These are phyloP conservation scores for Cucumis melo DNA, from an alignment of 306 rosid species.

Conservation along the genomic window DNA sequence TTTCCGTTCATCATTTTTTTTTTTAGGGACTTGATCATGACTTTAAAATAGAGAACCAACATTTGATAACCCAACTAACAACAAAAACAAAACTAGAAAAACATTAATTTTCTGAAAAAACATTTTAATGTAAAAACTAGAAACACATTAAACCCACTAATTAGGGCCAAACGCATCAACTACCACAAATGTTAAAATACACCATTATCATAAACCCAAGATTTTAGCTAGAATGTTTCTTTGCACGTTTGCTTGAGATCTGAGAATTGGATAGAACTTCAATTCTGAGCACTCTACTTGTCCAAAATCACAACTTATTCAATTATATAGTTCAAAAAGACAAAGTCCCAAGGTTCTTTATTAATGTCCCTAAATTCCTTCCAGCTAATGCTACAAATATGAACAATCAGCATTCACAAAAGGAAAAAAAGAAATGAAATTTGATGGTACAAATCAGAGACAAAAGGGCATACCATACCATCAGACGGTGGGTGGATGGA, in stretches of 20 bases:
- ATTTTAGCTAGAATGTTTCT: neutral
- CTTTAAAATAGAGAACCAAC: neutral
- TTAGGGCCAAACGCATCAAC: neutral
- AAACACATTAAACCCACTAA: neutral
- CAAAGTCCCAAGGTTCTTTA: neutral
- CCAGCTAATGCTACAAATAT: neutral
- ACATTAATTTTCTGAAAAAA: neutral
- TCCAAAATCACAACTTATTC: neutral
- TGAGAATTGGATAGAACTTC: neutral
- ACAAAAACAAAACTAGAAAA: neutral
- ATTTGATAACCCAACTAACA: neutral
- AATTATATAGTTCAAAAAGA: neutral
- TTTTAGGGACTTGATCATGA: too few species aligned
- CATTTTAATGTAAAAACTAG: neutral
- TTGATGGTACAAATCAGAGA: neutral
- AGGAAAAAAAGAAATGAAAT: neutral
- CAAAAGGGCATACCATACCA: neutral
- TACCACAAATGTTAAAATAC: neutral
- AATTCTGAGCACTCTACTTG: neutral
- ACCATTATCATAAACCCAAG: neutral
- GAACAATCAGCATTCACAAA: slow-evolving; percentile 1
- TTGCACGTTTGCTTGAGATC: neutral
- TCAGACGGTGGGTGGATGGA: neutral
- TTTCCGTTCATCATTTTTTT: neutral
- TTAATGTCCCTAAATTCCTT: neutral